These are phyloP conservation scores for Pichia cactophila DNA, from an alignment of 1,139 yeast genomes.

Conservation along the genomic window DNA sequence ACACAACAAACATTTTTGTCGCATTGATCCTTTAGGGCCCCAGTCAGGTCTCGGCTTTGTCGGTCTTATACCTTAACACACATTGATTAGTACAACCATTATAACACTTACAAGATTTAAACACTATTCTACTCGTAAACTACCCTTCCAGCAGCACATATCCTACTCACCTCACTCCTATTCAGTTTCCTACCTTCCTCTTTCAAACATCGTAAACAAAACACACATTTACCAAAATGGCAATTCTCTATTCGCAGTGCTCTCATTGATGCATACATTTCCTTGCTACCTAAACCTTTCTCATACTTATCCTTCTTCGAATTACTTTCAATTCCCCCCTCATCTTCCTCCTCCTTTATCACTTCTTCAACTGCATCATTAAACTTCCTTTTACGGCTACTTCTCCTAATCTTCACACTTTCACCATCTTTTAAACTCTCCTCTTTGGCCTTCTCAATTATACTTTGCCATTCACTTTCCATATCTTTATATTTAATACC, in stretches of 20 bases:
- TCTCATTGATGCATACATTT: neutral
- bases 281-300: neutral
- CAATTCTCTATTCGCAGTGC: slow-evolving; percentile 4
- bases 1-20: too few relatives aligned
- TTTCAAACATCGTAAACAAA: slow-evolving; percentile 10
- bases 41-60: neutral
- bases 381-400: neutral
- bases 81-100: too few relatives aligned
- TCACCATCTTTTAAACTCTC: neutral
- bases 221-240: slow-evolving; percentile 9
- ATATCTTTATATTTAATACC: slow-evolving; percentile 7
- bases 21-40: too few relatives aligned
- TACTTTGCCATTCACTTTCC: slow-evolving; percentile 4
- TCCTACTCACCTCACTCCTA: neutral
- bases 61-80: neutral
- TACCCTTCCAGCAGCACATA: neutral
- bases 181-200: too few relatives aligned
- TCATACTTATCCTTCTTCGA: neutral
- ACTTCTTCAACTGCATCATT: neutral
- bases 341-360: neutral
- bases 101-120: too few relatives aligned
- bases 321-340: neutral
- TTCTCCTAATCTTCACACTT: slow-evolving; percentile 2
- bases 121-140: neutral
- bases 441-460: neutral